phyloP scores from a whole-genome alignment of 202 grass and related monocot genomes.

The Setaria italica region DNA sequence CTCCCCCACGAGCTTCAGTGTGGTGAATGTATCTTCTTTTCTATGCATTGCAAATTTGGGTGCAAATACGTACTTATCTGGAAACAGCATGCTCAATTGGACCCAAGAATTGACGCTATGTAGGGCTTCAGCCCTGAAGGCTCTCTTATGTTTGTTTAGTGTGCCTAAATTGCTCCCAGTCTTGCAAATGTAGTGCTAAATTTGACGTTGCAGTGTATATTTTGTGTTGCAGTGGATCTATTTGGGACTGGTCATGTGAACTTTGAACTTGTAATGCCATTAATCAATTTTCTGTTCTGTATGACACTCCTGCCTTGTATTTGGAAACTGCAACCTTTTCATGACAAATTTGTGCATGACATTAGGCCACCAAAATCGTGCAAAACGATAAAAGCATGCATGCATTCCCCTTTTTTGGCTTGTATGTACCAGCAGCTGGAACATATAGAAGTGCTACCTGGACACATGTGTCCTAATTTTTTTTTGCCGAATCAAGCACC shows the following conservation, averaged over 20 bases:
- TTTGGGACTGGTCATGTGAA: slow-evolving; percentile 7
- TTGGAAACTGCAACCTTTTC: not conserved
- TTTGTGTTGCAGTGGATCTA: not conserved
- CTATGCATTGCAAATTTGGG: not conserved
- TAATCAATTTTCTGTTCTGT: not conserved
- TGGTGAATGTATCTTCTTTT: slow-evolving; percentile 12
- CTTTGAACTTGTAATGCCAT: slow-evolving; percentile 1
- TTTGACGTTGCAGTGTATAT: not conserved
- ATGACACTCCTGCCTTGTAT: not conserved
- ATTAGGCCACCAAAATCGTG: not conserved
- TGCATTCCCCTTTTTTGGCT: not conserved
- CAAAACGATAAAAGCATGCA: not conserved
- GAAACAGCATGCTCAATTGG: not conserved
- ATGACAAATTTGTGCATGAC: not conserved
- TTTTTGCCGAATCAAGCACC: not conserved
- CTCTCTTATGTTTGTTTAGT: slow-evolving; percentile 31
- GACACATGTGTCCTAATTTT: not conserved
- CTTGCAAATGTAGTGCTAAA: not conserved
- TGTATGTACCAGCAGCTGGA: not conserved
- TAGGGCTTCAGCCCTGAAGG: not conserved
- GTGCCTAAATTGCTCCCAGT: slow-evolving; percentile 5
- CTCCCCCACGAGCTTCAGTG: not conserved
- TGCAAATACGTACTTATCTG: slow-evolving; percentile 27
- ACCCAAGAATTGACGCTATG: not conserved
- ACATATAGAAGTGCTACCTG: not conserved